Base-by-base conservation (phyloP, 352 stramenopile genomes). In the Poterioochromonas sp. region DNA sequence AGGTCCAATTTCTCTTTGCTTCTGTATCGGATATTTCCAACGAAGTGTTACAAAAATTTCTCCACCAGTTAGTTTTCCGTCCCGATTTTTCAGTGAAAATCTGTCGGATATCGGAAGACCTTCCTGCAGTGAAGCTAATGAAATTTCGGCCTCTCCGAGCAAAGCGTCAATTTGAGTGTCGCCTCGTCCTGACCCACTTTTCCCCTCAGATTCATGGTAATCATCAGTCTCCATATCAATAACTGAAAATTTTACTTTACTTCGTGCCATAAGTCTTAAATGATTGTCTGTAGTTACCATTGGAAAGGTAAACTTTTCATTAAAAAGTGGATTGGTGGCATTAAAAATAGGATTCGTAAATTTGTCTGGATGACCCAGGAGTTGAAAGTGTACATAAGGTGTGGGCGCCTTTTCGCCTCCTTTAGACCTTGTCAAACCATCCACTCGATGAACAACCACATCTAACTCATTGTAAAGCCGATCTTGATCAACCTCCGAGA, bases 361-460 rank as follows among this genome's bases (percentile, higher is more conserved):
- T 63, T 87, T 82, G 58, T 95, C 91, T 1, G 87, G 90, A 80
- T 93, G 94, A 2, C 87, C 88, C 0, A 96, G 83, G 5, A 96
- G 81, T 79, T 96, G 90, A 77, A 94, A 95, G 79, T 95, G 90
- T 0, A 91, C 89, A 69, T 95, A 96, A 0, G 90, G 70, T 39
- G 77, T 83, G 0, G 83, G 83, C 22, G 73, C 41, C 8, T 5
- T 35, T 26, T 32, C 35, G n/a, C n/a, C n/a, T 0, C 53, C 51
- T 0, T 39, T 2, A 20, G 37, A 70, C 11, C 15, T 73, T 26
- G 76, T 44, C 22, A 88, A 79, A 40, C 65, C 81, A 0, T 73
- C 40, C 20, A 73, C 83, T 18, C 65, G 77, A 62, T 84, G 53
- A n/a, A 88, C 44, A 40, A 82, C 80, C 39, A 89, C 79, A 60